Evolutionary conservation across 2,329 filamentous ascomycete genomes (phyloP).

Genomic region (Penicillium digitatum): DNA sequence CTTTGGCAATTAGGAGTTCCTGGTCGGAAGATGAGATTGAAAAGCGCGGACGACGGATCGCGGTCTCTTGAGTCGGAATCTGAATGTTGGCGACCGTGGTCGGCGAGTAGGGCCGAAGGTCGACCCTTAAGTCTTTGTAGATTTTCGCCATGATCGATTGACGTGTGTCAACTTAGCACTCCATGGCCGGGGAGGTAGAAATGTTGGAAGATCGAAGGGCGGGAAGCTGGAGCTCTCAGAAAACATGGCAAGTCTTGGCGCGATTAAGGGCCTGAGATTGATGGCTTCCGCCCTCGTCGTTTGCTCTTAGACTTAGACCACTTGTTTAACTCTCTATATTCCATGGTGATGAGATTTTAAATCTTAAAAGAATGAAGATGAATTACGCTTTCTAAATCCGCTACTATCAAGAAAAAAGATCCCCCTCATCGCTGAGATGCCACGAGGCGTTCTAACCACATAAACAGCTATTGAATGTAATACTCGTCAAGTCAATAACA

Average conservation of each 20-base stretch:
- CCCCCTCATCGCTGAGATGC: not conserved
- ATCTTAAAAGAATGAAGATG: not conserved
- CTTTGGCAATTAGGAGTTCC: constrained; percentile 51
- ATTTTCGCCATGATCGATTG: constrained; percentile 59
- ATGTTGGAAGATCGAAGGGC: constrained; percentile 25
- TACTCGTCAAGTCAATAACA: constrained; percentile 24
- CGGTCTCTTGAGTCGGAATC: constrained; percentile 51
- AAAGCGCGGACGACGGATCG: constrained; percentile 46
- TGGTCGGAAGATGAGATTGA: constrained; percentile 43
- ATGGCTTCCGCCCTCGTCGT: not conserved
- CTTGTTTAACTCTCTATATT: not conserved
- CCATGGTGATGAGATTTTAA: too few relatives aligned
- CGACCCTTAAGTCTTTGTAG: constrained; percentile 84
- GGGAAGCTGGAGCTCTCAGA: constrained; percentile 33
- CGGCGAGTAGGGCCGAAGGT: constrained; percentile 68
- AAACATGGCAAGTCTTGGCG: constrained; percentile 38
- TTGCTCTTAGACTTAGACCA: not conserved
- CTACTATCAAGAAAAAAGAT: not conserved
- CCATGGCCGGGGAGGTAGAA: constrained; percentile 29
- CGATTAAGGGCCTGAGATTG: constrained; percentile 8
- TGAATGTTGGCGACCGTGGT: constrained; percentile 68
- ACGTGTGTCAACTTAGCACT: constrained; percentile 28
- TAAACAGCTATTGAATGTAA: constrained; percentile 5
- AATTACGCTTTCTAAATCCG: not conserved
- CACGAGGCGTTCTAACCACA: not conserved